phyloP scores from a whole-genome alignment of 192 early-diverging fungal genomes.

The Linnemannia elongata region DNA sequence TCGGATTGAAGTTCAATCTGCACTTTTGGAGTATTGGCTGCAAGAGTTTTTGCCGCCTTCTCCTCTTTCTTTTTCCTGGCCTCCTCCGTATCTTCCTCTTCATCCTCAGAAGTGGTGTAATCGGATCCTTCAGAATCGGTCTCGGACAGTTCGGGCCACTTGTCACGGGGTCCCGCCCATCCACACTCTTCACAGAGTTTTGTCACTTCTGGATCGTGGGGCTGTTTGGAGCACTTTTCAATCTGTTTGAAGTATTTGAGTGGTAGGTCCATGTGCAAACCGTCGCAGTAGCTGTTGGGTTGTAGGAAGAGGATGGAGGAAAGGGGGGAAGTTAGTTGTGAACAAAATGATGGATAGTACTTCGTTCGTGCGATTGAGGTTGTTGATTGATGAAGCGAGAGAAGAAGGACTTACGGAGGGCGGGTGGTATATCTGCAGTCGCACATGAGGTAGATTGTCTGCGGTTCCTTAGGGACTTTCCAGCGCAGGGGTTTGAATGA shows the following conservation, averaged over 20 bases:
- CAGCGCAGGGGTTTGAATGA: constrained; percentile 48
- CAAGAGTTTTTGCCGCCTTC: constrained; percentile 15
- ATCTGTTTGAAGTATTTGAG: constrained; percentile 50
- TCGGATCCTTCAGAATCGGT: constrained; percentile 31
- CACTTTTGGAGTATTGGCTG: constrained; percentile 45
- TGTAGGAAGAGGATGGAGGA: background rate
- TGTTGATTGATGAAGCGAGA: too few relatives aligned
- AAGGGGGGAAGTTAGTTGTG: too few relatives aligned
- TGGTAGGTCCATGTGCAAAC: constrained; percentile 54
- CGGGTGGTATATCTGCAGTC: constrained; percentile 51
- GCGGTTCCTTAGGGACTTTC: constrained; percentile 35
- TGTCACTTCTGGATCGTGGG: constrained; percentile 48
- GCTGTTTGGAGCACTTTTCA: constrained; percentile 36
- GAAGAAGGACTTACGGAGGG: constrained; percentile 28
- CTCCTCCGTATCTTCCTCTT: background rate
- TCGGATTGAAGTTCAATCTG: constrained; percentile 24
- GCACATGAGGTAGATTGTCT: constrained; percentile 51
- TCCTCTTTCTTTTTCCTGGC: constrained; percentile 18
- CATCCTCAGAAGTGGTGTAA: constrained; percentile 18
- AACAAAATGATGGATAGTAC: too few relatives aligned
- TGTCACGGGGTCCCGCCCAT: constrained; percentile 51
- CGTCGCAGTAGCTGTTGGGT: constrained; percentile 33
- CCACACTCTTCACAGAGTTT: constrained; percentile 54
- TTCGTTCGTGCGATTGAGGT: too few relatives aligned
- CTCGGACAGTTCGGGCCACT: constrained; percentile 46